Evolutionary conservation across 225 moss, liverwort and hornwort genomes (phyloP).

Genomic region (Polytrichum commune): DNA sequence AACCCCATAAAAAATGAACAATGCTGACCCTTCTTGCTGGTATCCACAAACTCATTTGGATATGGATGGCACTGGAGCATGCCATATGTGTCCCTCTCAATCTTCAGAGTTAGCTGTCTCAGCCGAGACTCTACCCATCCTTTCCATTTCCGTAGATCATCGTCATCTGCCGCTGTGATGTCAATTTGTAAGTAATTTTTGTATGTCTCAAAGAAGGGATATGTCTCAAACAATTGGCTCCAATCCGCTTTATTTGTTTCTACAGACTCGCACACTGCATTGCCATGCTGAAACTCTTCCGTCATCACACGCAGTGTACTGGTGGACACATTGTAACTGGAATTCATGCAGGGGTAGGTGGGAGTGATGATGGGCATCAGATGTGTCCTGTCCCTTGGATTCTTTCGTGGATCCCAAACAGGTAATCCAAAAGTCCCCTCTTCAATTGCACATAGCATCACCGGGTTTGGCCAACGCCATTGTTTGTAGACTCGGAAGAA

Average conservation of each 20-base stretch:
- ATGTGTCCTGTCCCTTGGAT: constrained; percentile 86
- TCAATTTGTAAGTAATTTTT: constrained; percentile 96
- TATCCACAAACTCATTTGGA: constrained; percentile 84
- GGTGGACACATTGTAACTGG: constrained; percentile 92
- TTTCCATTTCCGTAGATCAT: constrained; percentile 95
- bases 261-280: constrained; percentile 82
- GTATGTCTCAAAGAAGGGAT: constrained; percentile 94
- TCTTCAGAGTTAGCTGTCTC: constrained; percentile 86
- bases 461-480: constrained; percentile 99
- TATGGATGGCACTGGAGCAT: constrained; percentile 95
- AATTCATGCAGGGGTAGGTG: constrained; percentile 97
- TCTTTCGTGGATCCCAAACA: constrained; percentile 95
- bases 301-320: constrained; percentile 98
- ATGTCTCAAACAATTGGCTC: constrained; percentile 74
- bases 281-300: constrained; percentile 89
- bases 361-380: constrained; percentile 99
- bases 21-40: constrained; percentile 64
- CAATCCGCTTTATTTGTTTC: constrained; percentile 66
- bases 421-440: constrained; percentile 92
- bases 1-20: constrained; percentile 92
- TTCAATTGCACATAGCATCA: constrained; percentile 95
- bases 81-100: constrained; percentile 87
- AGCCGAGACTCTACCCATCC: constrained; percentile 98
- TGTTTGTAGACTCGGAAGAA: constrained; percentile 98
- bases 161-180: constrained; percentile 76